These are phyloP conservation scores for Setaria viridis DNA, from an alignment of 202 grass and related monocot species.

Conservation along the genomic window DNA sequence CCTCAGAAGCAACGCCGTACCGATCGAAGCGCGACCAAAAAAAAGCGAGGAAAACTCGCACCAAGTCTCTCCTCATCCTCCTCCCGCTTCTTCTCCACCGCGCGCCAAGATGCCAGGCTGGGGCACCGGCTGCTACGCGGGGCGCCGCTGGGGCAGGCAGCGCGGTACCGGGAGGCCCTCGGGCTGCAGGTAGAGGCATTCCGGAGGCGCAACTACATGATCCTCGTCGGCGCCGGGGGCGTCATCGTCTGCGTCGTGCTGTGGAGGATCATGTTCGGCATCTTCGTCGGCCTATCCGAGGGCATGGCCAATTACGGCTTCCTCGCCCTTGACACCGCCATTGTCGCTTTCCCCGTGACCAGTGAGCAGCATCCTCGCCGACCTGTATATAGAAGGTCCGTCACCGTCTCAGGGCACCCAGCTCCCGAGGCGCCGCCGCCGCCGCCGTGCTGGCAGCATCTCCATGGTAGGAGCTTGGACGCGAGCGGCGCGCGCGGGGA, in stretches of 20 bases:
- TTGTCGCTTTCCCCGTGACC: conserved; percentile 81
- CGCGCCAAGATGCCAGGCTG: conserved; percentile 1
- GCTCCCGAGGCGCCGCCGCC: no score
- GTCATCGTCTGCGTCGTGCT: conserved; percentile 76
- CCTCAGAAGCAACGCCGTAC: background rate
- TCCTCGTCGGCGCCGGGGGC: conserved; percentile 65
- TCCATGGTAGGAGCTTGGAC: no score
- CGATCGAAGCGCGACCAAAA: conserved; percentile 13
- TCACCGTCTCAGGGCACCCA: no score
- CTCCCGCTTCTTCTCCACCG: no score
- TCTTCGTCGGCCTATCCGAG: conserved; percentile 89
- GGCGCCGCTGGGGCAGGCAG: conserved; percentile 48
- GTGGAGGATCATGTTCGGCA: conserved; percentile 93
- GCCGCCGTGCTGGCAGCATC: no score
- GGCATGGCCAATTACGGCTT: conserved; percentile 97
- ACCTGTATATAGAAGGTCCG: no score
- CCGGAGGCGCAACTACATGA: conserved; percentile 88
- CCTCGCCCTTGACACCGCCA: conserved; percentile 82
- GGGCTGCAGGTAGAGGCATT: conserved; percentile 91
- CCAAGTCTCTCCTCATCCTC: background rate
- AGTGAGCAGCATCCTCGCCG: conserved; percentile 49
- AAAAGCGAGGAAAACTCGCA: background rate
- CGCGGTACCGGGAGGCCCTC: conserved; percentile 66
- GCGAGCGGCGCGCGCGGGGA: no score
- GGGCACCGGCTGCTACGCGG: conserved; percentile 29